A percentile compares a stretch with the other conserved stretches of the same genome.
Conservation (phyloP, 2,329 filamentous ascomycete genomes). For the Clonostachys solani region DNA sequence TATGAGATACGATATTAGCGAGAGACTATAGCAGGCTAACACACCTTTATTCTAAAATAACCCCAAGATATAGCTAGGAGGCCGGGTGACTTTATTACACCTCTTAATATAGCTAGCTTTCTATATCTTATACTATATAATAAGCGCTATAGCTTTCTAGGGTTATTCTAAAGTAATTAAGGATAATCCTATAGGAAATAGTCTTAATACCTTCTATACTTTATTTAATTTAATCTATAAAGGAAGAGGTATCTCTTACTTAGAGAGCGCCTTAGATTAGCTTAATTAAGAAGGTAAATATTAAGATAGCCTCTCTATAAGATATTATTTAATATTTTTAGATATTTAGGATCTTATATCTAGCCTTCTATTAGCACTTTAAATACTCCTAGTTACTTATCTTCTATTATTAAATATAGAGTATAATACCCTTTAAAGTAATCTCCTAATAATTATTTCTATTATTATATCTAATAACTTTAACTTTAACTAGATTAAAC, state of each 20-base stretch:
- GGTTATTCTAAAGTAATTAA: constrained; percentile 13
- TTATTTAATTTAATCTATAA: constrained; percentile 15
- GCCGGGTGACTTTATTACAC: too few species aligned
- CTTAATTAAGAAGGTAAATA: constrained; percentile 3
- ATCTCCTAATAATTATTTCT: background rate
- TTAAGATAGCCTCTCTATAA: too few species aligned
- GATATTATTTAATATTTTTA: constrained; percentile 2
- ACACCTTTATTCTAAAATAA: too few species aligned
- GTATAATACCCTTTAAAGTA: background rate
- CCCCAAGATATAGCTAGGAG: too few species aligned
- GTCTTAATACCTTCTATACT: constrained; percentile 15
- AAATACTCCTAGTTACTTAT: constrained; percentile 5
- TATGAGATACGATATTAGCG: too few species aligned
- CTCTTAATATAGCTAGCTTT: too few species aligned
- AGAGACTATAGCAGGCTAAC: too few species aligned
- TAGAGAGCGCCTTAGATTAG: constrained; percentile 10
- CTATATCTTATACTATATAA: too few species aligned
- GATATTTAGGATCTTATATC: constrained; percentile 15
- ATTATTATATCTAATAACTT: constrained; percentile 2
- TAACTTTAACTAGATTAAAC: constrained; percentile 16
- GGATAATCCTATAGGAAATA: constrained; percentile 18
- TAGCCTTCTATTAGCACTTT: constrained; percentile 14
- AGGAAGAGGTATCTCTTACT: constrained; percentile 7
- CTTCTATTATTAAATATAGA: background rate
- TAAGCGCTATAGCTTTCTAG: too few species aligned